Base-by-base conservation (phyloP, 805 yeast genomes). In the Saccharomycopsis lassenensis region DNA sequence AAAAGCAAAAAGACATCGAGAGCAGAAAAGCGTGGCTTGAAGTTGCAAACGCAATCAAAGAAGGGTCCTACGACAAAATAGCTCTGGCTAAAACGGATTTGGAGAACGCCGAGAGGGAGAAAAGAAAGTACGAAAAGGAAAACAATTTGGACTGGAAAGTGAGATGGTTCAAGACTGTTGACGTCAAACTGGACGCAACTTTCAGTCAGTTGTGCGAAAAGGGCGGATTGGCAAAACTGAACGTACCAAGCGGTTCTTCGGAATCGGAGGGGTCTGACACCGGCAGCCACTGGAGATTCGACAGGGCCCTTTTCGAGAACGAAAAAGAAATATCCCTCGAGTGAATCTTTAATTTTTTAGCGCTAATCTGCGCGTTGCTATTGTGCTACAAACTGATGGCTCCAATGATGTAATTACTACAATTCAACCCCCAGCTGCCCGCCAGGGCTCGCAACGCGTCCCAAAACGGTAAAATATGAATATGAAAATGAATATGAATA, bases 1-100 rank as follows among this genome's bases (percentile, higher is more conserved):
- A 74, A 47, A 65, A 81, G 46, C 97, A 91, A 62, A 69, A 79
- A 56, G 71, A 62, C 24, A 65, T 87, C 48, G 98, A 89, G 61
- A 68, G 84, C 40, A 78, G 95, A 61, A 73, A 65, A 49, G 96
- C 96, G 10, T 89, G 98, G 98, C 50, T 55, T 35, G 71, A 76
- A 46, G 97, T 91, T 18, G 94, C 96, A 0, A 83, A 68, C 7
- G 97, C 97, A 11, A 80, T 86, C 49, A 72, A 67, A 40, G 57
- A 61, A 16, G 82, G 89, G 30, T 79, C 86, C 55, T 84, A 71
- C 59, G 83, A 81, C 48, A 58, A 68, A 45, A 86, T 89, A 47
- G 77, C 77, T 52, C 61, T 64, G 45, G 82, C 80, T 51, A 89
- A 89, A 63, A 63, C 86, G 11, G 60, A 63, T 52, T 69, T 91